A percentile compares a stretch with the other conserved stretches of the same genome.
These are phyloP conservation scores for Gymnopilus dilepis DNA, from an alignment of 768 basidiomycete genomes.

Conservation along the genomic window DNA sequence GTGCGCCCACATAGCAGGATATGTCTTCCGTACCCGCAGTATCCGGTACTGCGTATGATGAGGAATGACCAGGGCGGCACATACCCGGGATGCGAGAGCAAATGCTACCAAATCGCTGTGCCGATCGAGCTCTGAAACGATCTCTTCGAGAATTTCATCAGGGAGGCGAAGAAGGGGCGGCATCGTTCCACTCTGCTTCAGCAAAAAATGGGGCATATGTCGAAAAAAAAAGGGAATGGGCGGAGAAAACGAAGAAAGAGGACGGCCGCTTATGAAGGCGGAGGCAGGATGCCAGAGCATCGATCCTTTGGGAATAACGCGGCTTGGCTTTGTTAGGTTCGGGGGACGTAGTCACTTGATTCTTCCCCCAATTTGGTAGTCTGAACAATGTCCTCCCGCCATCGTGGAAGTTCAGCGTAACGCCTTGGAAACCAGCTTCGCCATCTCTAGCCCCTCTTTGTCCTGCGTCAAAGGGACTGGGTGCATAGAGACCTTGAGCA, in stretches of 20 bases:
- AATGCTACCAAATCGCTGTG: constrained; percentile 49
- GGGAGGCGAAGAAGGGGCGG: constrained; percentile 44
- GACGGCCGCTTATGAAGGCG: constrained; percentile 23
- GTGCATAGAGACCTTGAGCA: neutral
- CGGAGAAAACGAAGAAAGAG: constrained; percentile 15
- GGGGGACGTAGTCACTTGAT: constrained; percentile 13
- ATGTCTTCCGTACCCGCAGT: constrained; percentile 46
- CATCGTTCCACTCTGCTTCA: constrained; percentile 24
- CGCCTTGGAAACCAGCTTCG: constrained; percentile 10
- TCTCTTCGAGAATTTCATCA: constrained; percentile 52
- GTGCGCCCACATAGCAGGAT: constrained; percentile 52
- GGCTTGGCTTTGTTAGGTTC: constrained; percentile 21
- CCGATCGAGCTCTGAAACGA: constrained; percentile 48
- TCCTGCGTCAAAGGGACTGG: neutral
- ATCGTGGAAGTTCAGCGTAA: neutral
- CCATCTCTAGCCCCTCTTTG: neutral
- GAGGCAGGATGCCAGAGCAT: constrained; percentile 16
- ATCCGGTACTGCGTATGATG: constrained; percentile 56
- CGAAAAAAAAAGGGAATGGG: constrained; percentile 23
- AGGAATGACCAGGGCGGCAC: constrained; percentile 45
- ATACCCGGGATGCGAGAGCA: constrained; percentile 46
- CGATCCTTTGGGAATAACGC: constrained; percentile 24
- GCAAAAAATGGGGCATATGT: constrained; percentile 26
- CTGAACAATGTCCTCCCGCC: constrained; percentile 23
- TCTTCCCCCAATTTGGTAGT: constrained; percentile 20